Evolutionary conservation across 148 eudicot species (phyloP), one percentile per base, ranked within the genome.

Genomic region (Chenopodium suecicum): DNA sequence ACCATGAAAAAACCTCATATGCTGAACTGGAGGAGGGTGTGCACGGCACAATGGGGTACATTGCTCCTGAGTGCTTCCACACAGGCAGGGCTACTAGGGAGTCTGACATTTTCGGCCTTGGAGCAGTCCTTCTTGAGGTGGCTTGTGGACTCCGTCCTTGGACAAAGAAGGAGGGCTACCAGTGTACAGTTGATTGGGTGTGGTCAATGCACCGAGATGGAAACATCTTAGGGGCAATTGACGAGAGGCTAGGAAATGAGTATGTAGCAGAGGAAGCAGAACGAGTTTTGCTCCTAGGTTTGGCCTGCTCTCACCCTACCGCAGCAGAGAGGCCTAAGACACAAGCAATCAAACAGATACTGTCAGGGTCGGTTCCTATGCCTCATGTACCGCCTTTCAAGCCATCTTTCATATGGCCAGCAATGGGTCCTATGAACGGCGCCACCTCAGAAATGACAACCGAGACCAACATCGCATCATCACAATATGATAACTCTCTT

Each of bases 11-110:
- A 48, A 88, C 92, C 69, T 90, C 92, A 0, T 91, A 89, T 70
- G 88, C 90, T 0, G 98, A 94, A 84, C 86, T 90, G 13, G 97
- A 89, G 13, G 97, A 89, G 74, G 94, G 94, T 2, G 88, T 93
- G 0, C 84, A 80, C 1, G 95, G 98, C 79, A 95, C 98, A 1
- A 77, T 89, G 83, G 98, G 98, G 2, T 95, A 93, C 87, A 91
- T 95, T 1, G 97, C 98, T 4, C 98, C 97, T 0, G 98, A 95
- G 84, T 91, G 92, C 86, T 87, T 93, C 83, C 91, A 87, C 88
- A 93, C 97, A 0, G 94, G 96, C 44, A 91, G 88, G 58, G 94
- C 98, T 27, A 91, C 97, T 9, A 85, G 88, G 52, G 92, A 90
- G 37, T 90, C 94, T 0, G 98, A 95, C 44, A 80, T 92, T 14